Conservation (phyloP, 768 basidiomycete species). For the Cyclocybe cylindracea region DNA sequence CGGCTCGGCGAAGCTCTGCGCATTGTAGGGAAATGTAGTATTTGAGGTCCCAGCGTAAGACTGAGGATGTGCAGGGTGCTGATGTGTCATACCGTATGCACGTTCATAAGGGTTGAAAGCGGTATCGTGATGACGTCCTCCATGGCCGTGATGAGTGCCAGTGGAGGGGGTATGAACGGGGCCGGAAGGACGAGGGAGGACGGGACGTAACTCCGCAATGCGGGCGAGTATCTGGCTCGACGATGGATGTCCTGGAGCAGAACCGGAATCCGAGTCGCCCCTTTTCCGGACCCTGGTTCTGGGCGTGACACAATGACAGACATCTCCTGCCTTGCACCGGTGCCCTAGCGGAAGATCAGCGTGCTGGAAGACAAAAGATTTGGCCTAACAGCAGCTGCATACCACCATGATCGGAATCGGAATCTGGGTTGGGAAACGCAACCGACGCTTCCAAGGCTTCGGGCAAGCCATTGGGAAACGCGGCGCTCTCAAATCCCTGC, state of each 20-base stretch:
- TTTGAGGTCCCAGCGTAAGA: conserved; percentile 21
- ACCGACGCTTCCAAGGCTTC: conserved; percentile 68
- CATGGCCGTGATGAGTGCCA: conserved; percentile 39
- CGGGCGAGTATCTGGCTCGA: conserved; percentile 58
- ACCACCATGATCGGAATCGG: conserved; percentile 69
- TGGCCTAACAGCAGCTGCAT: conserved; percentile 51
- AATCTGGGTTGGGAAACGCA: conserved; percentile 41
- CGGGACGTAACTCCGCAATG: conserved; percentile 66
- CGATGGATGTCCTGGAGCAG: conserved; percentile 12
- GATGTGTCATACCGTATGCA: conserved; percentile 51
- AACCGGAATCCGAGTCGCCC: conserved; percentile 16
- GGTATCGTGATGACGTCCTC: conserved; percentile 50
- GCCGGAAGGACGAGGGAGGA: conserved; percentile 63
- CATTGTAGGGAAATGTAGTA: conserved; percentile 19
- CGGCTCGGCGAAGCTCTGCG: conserved; percentile 24
- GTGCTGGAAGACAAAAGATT: conserved; percentile 36
- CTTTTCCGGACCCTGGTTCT: conserved; percentile 36
- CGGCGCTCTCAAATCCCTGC: conserved; percentile 64
- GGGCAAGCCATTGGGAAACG: conserved; percentile 80
- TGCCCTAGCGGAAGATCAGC: conserved; percentile 54
- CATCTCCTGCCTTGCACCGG: conserved; percentile 51
- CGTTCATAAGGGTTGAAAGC: conserved; percentile 70
- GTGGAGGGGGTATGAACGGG: conserved; percentile 51
- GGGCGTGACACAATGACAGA: conserved; percentile 61
- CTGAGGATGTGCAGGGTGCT: conserved; percentile 29